Evolutionary conservation across 2,329 filamentous ascomycete genomes (phyloP), one percentile per base, ranked within the genome.

Genomic region (Aspergillus sp.): DNA sequence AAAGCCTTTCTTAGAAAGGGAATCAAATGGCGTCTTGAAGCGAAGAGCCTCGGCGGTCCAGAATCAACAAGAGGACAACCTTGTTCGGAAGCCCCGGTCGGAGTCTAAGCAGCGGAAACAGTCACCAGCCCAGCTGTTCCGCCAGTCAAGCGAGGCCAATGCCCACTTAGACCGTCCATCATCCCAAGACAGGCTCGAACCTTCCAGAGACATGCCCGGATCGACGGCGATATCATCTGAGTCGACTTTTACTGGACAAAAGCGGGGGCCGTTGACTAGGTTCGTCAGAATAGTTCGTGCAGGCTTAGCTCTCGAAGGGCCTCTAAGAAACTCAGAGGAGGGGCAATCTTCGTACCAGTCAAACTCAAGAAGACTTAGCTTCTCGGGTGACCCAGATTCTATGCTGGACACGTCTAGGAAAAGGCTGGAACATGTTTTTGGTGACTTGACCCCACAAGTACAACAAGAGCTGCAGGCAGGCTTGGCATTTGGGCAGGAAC

Each of bases 401-500:
- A 58, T 67, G 32, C 45, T 69, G 13, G 66, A 67, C 25, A 59
- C 62, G 52, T 64, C 69, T 15, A 70, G 70, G 58, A 65, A 68
- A 57, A 72, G 71, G 2, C 52, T 77, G 19, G 74, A 80, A 49
- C 47, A 68, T 28, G 61, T 75, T 21, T 79, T 79, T 60, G 60
- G 65, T 48, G 75, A 72, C n/a, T 75, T 81, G 51, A 69, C 73
- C 45, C 63, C 68, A 8, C 71, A 74, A 3, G 78, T 74, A 19
- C 71, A 74, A 65, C 71, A 75, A 62, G 75, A 79, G 62, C 59
- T 81, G 58, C 71, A 74, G 60, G 76, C 74, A 49, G 77, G 76
- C 28, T 67, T 81, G 48, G 69, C 74, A 9, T 74, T 81, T 63
- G 79, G 76, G 8, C 78, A 81, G 62, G 71, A 77, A 58, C 70